phyloP scores from a whole-genome alignment of 148 eudicot genomes.

The Amaranthus hypochondriacus region DNA sequence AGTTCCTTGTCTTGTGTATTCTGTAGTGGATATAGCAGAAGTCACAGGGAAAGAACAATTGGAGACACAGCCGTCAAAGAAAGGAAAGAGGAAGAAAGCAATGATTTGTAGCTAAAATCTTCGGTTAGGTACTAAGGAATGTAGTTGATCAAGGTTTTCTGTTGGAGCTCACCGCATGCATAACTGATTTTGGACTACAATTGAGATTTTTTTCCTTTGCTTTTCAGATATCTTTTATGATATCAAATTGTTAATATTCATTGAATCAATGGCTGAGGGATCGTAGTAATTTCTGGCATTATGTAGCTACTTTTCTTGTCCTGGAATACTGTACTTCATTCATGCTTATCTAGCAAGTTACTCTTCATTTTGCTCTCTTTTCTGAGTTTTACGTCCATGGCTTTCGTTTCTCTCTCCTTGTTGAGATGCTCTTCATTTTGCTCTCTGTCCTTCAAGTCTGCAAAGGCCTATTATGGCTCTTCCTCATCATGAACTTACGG shows the following conservation, averaged over 20 bases:
- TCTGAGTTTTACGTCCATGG: too few relatives aligned
- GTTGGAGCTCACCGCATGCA: not conserved
- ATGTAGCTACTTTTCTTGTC: too few relatives aligned
- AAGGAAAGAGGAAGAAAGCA: slow-evolving; percentile 94
- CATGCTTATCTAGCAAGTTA: too few relatives aligned
- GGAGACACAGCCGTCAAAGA: slow-evolving; percentile 77
- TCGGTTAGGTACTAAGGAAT: slow-evolving; percentile 15
- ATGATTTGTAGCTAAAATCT: slow-evolving; percentile 21
- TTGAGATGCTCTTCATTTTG: too few relatives aligned
- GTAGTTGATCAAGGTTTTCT: slow-evolving; percentile 1
- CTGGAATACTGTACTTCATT: too few relatives aligned
- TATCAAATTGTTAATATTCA: not conserved
- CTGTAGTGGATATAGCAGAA: slow-evolving; percentile 78
- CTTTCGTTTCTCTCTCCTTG: too few relatives aligned
- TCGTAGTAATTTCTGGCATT: not conserved
- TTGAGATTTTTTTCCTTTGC: slow-evolving; percentile 10
- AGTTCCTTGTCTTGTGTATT: not conserved
- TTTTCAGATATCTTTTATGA: not conserved
- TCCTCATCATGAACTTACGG: too few relatives aligned
- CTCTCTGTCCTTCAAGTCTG: too few relatives aligned
- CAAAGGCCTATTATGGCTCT: too few relatives aligned
- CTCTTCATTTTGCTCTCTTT: too few relatives aligned
- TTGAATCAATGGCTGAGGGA: not conserved
- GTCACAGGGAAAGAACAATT: slow-evolving; percentile 75
- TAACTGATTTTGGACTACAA: not conserved